Evolutionary conservation across 257 asterid genomes (phyloP).

Genomic region (Primulina tabacum): DNA sequence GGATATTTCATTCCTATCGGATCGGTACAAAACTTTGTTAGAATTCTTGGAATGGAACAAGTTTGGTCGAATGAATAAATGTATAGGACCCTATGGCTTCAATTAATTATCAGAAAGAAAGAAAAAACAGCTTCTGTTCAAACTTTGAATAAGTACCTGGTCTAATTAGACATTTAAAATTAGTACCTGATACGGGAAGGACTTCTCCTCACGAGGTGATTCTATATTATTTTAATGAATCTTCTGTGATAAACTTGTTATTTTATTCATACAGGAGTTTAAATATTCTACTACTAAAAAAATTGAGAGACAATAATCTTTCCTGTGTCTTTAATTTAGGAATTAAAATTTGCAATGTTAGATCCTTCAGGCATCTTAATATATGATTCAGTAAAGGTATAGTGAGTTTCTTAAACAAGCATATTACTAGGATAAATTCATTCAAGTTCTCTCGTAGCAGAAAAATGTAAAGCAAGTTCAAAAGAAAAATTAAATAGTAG

Average conservation of each 20-base stretch:
- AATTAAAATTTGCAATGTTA: background rate
- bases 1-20: background rate
- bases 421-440: background rate
- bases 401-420: background rate
- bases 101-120: background rate
- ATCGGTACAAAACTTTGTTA: background rate
- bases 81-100: background rate
- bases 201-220: background rate
- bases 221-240: too few species aligned
- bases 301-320: conserved; percentile 14
- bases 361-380: conserved; percentile 14
- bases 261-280: conserved; percentile 12
- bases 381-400: conserved; percentile 4
- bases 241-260: conserved; percentile 10
- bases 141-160: too few species aligned
- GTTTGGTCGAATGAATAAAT: background rate
- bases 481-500: background rate
- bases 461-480: background rate
- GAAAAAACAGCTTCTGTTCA: background rate
- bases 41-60: background rate
- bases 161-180: background rate
- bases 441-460: background rate
- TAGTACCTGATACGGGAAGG: background rate
- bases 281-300: background rate
- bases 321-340: conserved; percentile 1